These are phyloP conservation scores for Aspergillus ellipticus DNA, from an alignment of 495 filamentous ascomycete genomes.

Conservation along the genomic window DNA sequence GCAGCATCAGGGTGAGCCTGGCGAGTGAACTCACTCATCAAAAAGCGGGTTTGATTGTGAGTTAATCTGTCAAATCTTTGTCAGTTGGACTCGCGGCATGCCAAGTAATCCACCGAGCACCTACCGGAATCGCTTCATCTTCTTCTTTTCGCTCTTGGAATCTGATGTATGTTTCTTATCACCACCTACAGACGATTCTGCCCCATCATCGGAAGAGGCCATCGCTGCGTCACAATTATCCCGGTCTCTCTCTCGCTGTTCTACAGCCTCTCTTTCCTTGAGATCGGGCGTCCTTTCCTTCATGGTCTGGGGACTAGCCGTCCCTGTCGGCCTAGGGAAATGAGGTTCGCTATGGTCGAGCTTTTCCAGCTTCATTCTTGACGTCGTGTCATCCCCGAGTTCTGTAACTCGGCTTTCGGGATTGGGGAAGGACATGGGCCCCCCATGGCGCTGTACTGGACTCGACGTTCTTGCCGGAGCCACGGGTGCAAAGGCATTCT, in stretches of 20 bases:
- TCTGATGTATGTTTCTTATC: slow-evolving; percentile 25
- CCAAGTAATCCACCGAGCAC: too few relatives aligned
- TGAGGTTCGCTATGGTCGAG: slow-evolving; percentile 18
- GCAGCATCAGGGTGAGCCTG: slow-evolving; percentile 94
- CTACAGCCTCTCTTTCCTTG: slow-evolving; percentile 18
- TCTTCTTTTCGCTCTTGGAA: slow-evolving; percentile 66
- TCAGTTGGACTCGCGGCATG: too few relatives aligned
- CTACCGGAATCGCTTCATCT: slow-evolving; percentile 94
- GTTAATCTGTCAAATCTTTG: slow-evolving; percentile 67
- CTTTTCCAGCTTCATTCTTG: slow-evolving; percentile 15
- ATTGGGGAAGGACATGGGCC: slow-evolving; percentile 11
- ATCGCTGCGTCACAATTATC: slow-evolving; percentile 22
- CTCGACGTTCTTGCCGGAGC: slow-evolving; percentile 15
- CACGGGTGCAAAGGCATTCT: slow-evolving; percentile 31
- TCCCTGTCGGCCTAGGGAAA: slow-evolving; percentile 17
- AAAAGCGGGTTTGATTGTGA: slow-evolving; percentile 91
- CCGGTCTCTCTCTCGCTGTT: slow-evolving; percentile 14
- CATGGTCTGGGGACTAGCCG: slow-evolving; percentile 12
- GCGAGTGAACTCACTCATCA: slow-evolving; percentile 96
- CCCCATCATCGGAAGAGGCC: slow-evolving; percentile 34
- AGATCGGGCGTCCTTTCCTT: slow-evolving; percentile 18
- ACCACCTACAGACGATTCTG: slow-evolving; percentile 22
- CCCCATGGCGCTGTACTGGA: slow-evolving; percentile 18
- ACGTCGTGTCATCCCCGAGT: slow-evolving; percentile 8
- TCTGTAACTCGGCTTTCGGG: slow-evolving; percentile 10